A percentile compares a stretch with the other conserved stretches of the same genome.
These are phyloP conservation scores for Begonia peltatifolia DNA, from an alignment of 306 rosid genomes.

Conservation along the genomic window DNA sequence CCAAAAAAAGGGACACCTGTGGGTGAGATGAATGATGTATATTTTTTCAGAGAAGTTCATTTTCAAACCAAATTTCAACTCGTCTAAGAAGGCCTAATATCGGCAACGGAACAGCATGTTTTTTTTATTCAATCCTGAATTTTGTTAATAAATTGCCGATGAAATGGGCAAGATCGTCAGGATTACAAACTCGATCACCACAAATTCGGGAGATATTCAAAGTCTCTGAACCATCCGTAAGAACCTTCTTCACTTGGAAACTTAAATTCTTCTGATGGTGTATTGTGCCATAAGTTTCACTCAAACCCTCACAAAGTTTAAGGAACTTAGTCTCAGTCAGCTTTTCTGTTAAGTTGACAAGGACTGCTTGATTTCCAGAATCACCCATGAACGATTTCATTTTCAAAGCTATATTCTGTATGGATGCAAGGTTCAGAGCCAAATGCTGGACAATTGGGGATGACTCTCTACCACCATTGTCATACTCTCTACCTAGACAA, in stretches of 20 bases:
- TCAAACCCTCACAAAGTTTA: slow-evolving; percentile 29
- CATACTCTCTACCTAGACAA: slow-evolving; percentile 18
- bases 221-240: slow-evolving; percentile 21
- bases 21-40: too few relatives aligned
- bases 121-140: slow-evolving; percentile 10
- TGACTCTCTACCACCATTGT: slow-evolving; percentile 8
- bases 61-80: not conserved
- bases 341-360: slow-evolving; percentile 34
- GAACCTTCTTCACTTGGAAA: slow-evolving; percentile 16
- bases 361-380: slow-evolving; percentile 31
- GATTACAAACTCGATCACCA: slow-evolving; percentile 26
- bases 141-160: slow-evolving; percentile 18
- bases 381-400: slow-evolving; percentile 36
- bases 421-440: slow-evolving; percentile 41
- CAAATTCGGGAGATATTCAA: slow-evolving; percentile 20
- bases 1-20: too few relatives aligned
- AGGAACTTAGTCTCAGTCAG: slow-evolving; percentile 36
- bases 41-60: too few relatives aligned
- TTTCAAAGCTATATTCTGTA: slow-evolving; percentile 23
- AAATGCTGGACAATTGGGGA: slow-evolving; percentile 31
- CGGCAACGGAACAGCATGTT: not conserved
- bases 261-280: slow-evolving; percentile 18
- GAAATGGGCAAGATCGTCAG: slow-evolving; percentile 47
- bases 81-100: not conserved
- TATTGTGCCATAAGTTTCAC: slow-evolving; percentile 28